Conservation (phyloP, 805 yeast species). For the Teunomyces kruisii region DNA sequence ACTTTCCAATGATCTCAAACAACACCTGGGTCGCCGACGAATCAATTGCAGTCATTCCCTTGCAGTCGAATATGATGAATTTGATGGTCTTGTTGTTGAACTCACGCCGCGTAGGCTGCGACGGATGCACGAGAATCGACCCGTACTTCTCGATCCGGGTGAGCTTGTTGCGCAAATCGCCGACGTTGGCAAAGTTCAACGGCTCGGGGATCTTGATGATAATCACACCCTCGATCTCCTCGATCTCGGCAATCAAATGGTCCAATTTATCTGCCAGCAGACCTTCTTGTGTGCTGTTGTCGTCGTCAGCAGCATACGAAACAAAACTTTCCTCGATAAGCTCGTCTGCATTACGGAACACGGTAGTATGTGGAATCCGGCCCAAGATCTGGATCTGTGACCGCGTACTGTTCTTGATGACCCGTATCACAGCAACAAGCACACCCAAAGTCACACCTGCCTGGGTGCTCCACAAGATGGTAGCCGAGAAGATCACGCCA, state of each 20-base stretch:
- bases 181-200: conserved; percentile 80
- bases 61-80: conserved; percentile 69
- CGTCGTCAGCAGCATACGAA: conserved; percentile 2
- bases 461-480: conserved; percentile 38
- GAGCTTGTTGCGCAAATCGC: conserved; percentile 67
- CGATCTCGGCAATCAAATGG: conserved; percentile 27
- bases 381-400: conserved; percentile 48
- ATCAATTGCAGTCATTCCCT: conserved; percentile 81
- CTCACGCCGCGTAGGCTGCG: conserved; percentile 53
- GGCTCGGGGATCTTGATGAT: conserved; percentile 87
- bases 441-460: conserved; percentile 39
- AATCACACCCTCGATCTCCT: conserved; percentile 67
- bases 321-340: conserved; percentile 40
- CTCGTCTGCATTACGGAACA: conserved; percentile 72
- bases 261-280: conserved; percentile 6
- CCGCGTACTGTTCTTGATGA: conserved; percentile 39
- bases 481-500: conserved; percentile 20
- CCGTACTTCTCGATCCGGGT: conserved; percentile 76
- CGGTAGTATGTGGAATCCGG: conserved; percentile 44
- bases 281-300: not conserved
- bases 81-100: conserved; percentile 42
- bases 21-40: conserved; percentile 77
- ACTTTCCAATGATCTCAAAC: conserved; percentile 55
- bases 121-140: conserved; percentile 73
- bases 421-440: conserved; percentile 31